phyloP scores from a whole-genome alignment of 768 basidiomycete genomes.

The Mrakia frigida region DNA sequence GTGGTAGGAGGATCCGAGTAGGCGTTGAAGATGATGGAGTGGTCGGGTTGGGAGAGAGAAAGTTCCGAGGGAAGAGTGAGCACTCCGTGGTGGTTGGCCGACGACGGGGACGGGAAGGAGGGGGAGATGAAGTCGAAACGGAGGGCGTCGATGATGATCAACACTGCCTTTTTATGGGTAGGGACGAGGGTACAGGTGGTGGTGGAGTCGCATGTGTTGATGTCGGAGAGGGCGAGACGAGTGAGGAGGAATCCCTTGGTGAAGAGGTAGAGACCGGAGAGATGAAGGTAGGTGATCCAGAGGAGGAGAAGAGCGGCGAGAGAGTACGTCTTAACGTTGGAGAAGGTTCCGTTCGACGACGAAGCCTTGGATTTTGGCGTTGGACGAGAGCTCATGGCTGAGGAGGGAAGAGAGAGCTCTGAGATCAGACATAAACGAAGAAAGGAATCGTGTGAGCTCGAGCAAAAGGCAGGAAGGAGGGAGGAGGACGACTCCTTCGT shows the following conservation, averaged over 20 bases:
- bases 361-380: neutral
- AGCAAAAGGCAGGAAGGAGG: too few relatives aligned
- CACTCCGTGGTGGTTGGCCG: slow-evolving; percentile 69
- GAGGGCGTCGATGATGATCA: slow-evolving; percentile 85
- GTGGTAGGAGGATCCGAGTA: slow-evolving; percentile 92
- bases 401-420: neutral
- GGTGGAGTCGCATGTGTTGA: slow-evolving; percentile 43
- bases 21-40: slow-evolving; percentile 81
- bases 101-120: slow-evolving; percentile 47
- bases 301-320: slow-evolving; percentile 25
- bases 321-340: neutral
- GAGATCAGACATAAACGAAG: neutral
- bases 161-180: slow-evolving; percentile 71
- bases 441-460: neutral
- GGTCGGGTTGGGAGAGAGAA: slow-evolving; percentile 56
- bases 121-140: slow-evolving; percentile 89
- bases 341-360: slow-evolving; percentile 7
- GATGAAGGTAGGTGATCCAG: slow-evolving; percentile 27
- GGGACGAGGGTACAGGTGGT: slow-evolving; percentile 49
- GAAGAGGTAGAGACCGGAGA: slow-evolving; percentile 63
- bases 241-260: slow-evolving; percentile 84
- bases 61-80: slow-evolving; percentile 73
- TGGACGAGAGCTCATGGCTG: neutral
- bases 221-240: slow-evolving; percentile 62
- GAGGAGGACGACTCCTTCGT: slow-evolving; percentile 10